Evolutionary conservation across 176 grass and related monocot species (phyloP), one percentile per base, ranked within the genome.

Genomic region (Avena insularis): DNA sequence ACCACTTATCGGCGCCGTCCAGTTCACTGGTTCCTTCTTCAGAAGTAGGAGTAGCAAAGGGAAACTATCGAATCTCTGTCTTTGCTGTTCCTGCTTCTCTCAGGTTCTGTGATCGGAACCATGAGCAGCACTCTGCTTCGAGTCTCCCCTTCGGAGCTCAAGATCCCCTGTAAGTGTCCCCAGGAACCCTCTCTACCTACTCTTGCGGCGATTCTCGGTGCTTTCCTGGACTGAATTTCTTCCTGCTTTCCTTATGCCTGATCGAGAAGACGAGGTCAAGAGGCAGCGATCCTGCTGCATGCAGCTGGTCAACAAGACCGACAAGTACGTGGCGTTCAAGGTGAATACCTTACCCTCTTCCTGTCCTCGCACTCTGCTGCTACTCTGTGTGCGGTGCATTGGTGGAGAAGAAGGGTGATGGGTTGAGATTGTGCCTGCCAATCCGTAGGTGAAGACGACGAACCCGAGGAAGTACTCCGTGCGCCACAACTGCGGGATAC

Each of bases 381-480:
- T 73, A 58, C 12, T 59, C 71, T 35, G 33, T 74, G 45, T 47
- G 21, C 14, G 11, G 33, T 54, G 33, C 57, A 75, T 21, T 25
- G 66, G 67, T 5, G 73, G 23, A 25, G 71, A 9, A 1, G 60
- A 15, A 57, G 17, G 19, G 48, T 67, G 49, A 78, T 51, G 46
- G 61, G 17, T 56, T 79, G 62, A 0, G 17, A 17, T 51, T 8
- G n/a, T 51, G 19, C 12, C 46, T 48, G 55, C 15, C 14, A 27
- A 84, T 70, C 56, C 62, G 48, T 82, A 98, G 96, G 92, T 98
- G 75, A 98, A 98, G 87, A 98, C 96, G 43, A 98, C 93, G 23
- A 98, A 84, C 65, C 96, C 93, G 33, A 95, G 90, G 75, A 98
- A 94, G 79, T 98, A 95, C 81, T 92, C 86, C 0, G 96, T 95